phyloP scores from a whole-genome alignment of 192 early-diverging fungal species.

The Entomortierella lignicola region DNA sequence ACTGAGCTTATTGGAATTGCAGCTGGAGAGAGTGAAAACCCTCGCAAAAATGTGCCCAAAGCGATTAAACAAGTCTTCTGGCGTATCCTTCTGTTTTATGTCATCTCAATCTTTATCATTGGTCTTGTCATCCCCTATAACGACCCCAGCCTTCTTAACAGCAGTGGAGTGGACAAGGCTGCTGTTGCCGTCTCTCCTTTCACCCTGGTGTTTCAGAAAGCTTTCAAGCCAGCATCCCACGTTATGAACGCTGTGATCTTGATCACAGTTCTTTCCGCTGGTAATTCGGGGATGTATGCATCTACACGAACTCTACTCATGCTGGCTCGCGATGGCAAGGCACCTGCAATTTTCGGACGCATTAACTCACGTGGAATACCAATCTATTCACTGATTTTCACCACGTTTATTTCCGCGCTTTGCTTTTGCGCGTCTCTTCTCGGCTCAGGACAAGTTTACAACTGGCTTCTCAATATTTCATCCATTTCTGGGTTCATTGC shows the following conservation, averaged over 20 bases:
- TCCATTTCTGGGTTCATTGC: slow-evolving; percentile 86
- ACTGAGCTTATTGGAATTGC: slow-evolving; percentile 94
- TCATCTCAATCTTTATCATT: slow-evolving; percentile 73
- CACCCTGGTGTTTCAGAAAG: slow-evolving; percentile 70
- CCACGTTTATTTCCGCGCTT: slow-evolving; percentile 66
- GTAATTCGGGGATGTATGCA: slow-evolving; percentile 82
- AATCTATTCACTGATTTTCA: slow-evolving; percentile 62
- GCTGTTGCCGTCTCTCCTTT: slow-evolving; percentile 71
- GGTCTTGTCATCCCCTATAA: slow-evolving; percentile 75
- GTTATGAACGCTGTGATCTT: slow-evolving; percentile 83
- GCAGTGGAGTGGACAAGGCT: slow-evolving; percentile 37
- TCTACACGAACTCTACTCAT: slow-evolving; percentile 72
- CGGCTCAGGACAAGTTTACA: slow-evolving; percentile 70
- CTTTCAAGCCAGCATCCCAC: slow-evolving; percentile 63
- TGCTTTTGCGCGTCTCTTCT: slow-evolving; percentile 69
- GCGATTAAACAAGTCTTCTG: slow-evolving; percentile 80
- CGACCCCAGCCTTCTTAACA: slow-evolving; percentile 63
- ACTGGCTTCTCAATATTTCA: slow-evolving; percentile 73
- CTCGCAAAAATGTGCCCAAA: slow-evolving; percentile 73
- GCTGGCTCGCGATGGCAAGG: slow-evolving; percentile 72
- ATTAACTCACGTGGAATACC: slow-evolving; percentile 71
- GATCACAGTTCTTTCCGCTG: slow-evolving; percentile 77
- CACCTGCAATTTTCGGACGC: slow-evolving; percentile 65
- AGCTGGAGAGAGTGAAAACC: slow-evolving; percentile 88
- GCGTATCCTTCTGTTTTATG: slow-evolving; percentile 80